phyloP scores from a whole-genome alignment of 2,329 filamentous ascomycete species.

The Neonectria faginata region DNA sequence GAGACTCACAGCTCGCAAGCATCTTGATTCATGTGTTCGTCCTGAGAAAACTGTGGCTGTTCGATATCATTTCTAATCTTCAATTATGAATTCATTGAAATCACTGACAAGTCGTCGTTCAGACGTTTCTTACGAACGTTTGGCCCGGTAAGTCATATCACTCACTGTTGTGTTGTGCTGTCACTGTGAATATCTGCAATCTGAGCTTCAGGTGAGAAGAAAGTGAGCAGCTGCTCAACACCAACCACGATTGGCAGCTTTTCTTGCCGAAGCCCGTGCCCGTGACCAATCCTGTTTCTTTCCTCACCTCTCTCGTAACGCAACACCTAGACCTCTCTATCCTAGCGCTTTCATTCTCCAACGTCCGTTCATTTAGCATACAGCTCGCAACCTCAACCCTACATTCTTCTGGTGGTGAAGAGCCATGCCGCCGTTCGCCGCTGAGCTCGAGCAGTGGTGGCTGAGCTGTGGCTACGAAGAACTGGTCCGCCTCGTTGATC shows the following conservation, averaged over 20 bases:
- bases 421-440: slow-evolving; percentile 48
- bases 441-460: slow-evolving; percentile 53
- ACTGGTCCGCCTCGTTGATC: slow-evolving; percentile 45
- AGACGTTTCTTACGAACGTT: neutral
- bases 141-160: neutral
- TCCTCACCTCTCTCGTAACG: neutral
- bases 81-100: neutral
- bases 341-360: neutral
- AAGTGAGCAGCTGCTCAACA: slow-evolving; percentile 10
- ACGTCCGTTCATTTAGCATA: neutral
- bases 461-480: slow-evolving; percentile 41
- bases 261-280: neutral
- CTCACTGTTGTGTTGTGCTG: neutral
- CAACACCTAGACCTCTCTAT: neutral
- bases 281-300: neutral
- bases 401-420: too few species aligned
- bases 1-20: neutral
- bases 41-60: neutral
- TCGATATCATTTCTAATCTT: neutral
- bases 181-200: neutral
- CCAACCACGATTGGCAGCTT: neutral
- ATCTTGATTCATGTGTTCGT: neutral
- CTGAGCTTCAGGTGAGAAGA: neutral
- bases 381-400: neutral
- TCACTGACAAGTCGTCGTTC: neutral